A percentile compares a stretch with the other conserved stretches of the same genome.
These are phyloP conservation scores for Colletotrichum echinochloae DNA, from an alignment of 2,329 filamentous ascomycete genomes.

Conservation along the genomic window DNA sequence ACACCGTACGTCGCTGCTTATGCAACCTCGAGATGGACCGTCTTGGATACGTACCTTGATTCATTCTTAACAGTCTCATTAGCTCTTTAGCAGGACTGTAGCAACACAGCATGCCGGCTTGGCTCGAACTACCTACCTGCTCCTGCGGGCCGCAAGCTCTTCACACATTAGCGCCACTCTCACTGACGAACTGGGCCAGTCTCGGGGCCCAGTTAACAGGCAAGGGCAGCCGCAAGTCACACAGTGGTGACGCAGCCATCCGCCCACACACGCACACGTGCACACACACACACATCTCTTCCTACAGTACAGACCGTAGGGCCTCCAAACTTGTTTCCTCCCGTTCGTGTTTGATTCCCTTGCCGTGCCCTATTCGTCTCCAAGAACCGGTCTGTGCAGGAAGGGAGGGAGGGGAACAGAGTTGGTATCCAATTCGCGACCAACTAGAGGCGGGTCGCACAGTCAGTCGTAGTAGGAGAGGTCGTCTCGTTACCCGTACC, in stretches of 20 bases:
- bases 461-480: not conserved
- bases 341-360: not conserved
- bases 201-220: conserved; percentile 29
- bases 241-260: conserved; percentile 30
- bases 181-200: conserved; percentile 32
- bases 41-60: too few relatives aligned
- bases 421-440: not conserved
- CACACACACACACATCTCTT: conserved; percentile 7
- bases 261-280: conserved; percentile 7
- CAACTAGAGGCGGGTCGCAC: not conserved
- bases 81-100: not conserved
- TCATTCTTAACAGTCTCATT: not conserved
- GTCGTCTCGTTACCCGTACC: not conserved
- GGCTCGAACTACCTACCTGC: conserved; percentile 10
- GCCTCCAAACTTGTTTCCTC: conserved; percentile 1
- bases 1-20: too few relatives aligned
- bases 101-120: conserved; percentile 7
- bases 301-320: conserved; percentile 1
- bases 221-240: conserved; percentile 17
- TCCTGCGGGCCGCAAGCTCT: conserved; percentile 4
- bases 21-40: too few relatives aligned
- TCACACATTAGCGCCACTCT: conserved; percentile 38
- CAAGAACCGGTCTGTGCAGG: not conserved
- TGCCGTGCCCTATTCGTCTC: not conserved
- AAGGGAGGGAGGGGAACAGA: not conserved